Evolutionary conservation across 495 filamentous ascomycete species (phyloP).

Genomic region (Staphylotrichum longicolle): DNA sequence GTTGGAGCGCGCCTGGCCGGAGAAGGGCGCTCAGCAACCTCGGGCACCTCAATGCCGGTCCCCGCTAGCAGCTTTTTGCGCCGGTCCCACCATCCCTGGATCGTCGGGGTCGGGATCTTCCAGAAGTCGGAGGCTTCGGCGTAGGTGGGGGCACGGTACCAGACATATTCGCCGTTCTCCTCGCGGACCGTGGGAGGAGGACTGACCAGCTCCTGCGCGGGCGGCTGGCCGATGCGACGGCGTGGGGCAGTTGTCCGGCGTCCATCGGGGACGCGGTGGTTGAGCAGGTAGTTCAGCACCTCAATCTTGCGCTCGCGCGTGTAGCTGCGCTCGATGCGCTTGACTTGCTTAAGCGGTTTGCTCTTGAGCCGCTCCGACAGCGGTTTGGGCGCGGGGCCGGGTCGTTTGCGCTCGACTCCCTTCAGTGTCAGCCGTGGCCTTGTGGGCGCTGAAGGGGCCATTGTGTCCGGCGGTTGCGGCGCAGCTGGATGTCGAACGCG

Average conservation of each 20-base stretch:
- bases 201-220: conserved; percentile 13
- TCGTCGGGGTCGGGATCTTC: conserved; percentile 31
- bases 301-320: conserved; percentile 33
- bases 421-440: conserved; percentile 19
- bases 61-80: conserved; percentile 30
- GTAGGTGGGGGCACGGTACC: conserved; percentile 31
- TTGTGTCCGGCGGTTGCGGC: neutral
- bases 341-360: conserved; percentile 25
- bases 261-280: conserved; percentile 27
- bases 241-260: conserved; percentile 18
- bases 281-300: conserved; percentile 30
- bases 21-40: conserved; percentile 3
- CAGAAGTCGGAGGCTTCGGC: conserved; percentile 28
- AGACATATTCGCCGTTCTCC: conserved; percentile 22
- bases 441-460: conserved; percentile 10
- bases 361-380: conserved; percentile 21
- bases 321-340: conserved; percentile 28
- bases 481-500: neutral
- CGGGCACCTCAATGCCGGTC: conserved; percentile 26
- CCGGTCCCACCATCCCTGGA: conserved; percentile 34
- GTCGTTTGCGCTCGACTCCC: conserved; percentile 18
- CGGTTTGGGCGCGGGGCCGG: conserved; percentile 26
- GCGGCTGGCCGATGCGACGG: conserved; percentile 28
- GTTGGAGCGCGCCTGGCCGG: neutral
- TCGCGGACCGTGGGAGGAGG: neutral